Base-by-base conservation (phyloP, 768 basidiomycete species). In the Boletus edulis region DNA sequence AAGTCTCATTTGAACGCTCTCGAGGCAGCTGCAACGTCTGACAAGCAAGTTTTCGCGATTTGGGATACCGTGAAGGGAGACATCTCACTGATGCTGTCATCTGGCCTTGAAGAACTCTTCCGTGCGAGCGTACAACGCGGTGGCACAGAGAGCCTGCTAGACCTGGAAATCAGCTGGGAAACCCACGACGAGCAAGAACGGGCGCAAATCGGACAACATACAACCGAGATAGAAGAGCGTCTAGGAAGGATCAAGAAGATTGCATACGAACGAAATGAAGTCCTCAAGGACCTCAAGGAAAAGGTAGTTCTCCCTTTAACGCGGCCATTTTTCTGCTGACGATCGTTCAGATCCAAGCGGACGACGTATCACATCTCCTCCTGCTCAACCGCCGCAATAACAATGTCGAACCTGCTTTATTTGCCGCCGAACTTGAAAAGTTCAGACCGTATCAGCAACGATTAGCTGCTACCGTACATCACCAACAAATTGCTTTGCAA, bases 291-390 rank as follows among this genome's bases (percentile, higher is more conserved):
- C 66, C 76, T 99, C 46, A 99, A 98, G 69, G 95, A 98, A 42
- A 97, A 96, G 83, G 95, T 94, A 51, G 42, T 53, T 39, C 18
- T 4, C 15, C 49, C 17, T 37, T 48, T 34, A 12, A 51, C 12
- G 29, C 15, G 9, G 13, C 11, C 24, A 20, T 27, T 18, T 20
- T 45, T 3, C n/a, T 4, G n/a, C 50, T 50, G 41, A 55, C 32
- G 34, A 22, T 24, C 27, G n/a, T 34, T 38, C 60, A 98, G 94
- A 81, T 97, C 45, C 97, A 98, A 84, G 77, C 80, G 27, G 97
- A 99, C 72, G 97, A 99, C 60, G 96, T 98, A 27, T 99, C 96
- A 0, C 93, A 96, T 67, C 79, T 97, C 1, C 82, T 98, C 0
- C 81, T 99, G 5, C 81, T 98, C 46, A 96, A 96, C 68, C 85